Evolutionary conservation across 768 basidiomycete species (phyloP), one percentile per base, ranked within the genome.

Genomic region (Boletus sp.): DNA sequence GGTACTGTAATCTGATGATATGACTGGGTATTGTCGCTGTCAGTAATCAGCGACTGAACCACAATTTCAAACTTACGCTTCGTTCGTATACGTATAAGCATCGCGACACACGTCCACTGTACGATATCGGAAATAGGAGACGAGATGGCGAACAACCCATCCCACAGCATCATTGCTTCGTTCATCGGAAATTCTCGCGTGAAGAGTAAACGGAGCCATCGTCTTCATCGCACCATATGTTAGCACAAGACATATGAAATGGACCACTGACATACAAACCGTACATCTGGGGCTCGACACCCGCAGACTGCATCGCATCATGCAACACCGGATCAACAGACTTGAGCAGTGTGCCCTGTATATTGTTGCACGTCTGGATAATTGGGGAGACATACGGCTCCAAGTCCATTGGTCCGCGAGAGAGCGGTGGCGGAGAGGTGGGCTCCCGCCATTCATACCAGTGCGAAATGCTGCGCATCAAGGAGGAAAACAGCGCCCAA

Each of bases 211-310:
- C 97, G 81, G 10, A 98, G 76, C 94, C 95, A 98, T 30, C 97
- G 94, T 54, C 93, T 95, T 58, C 27, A 52, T 53, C 27, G 7
- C 13, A 55, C 19, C 49, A 19, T 39, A 63, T 14, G 44, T 66
- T 42, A 66, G 60, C 25, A 29, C 13, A 47, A 51, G 47, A 43
- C 46, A 59, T 52, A 37, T 14, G 39, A 43, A 43, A 53, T 11
- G 39, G 52, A 56, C 52, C 23, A 55, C 32, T 11, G 50, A 74
- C 90, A 70, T 71, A 94, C 89, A 98, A 94, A 53, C 92, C 93
- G 73, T 93, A 99, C 19, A 98, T 89, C 68, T 98, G 97, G 5
- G 95, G 94, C 70, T 99, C 97, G 39, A 98, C 86, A 7, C 90
- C 90, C 37, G 84, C 80, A 34, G 79, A 79, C 60, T 91, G 86